phyloP scores from a whole-genome alignment of 441 rosid species.

The Aleurites moluccanus region DNA sequence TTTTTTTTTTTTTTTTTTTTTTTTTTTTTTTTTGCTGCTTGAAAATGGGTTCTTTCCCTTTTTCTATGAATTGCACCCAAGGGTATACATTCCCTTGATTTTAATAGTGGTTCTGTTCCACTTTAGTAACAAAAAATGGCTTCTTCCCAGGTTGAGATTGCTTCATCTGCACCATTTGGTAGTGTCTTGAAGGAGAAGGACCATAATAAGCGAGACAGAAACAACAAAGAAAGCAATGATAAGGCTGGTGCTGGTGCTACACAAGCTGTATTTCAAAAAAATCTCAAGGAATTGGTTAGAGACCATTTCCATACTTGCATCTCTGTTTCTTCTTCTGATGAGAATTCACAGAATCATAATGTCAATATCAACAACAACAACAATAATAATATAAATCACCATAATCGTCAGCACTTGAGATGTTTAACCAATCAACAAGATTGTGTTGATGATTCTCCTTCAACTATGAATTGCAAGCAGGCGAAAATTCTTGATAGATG shows the following conservation, averaged over 20 bases:
- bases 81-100: not conserved
- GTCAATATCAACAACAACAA: not conserved
- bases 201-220: slow-evolving; percentile 45
- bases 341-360: slow-evolving; percentile 21
- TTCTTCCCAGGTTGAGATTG: slow-evolving; percentile 69
- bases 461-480: slow-evolving; percentile 23
- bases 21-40: not conserved
- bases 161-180: slow-evolving; percentile 56
- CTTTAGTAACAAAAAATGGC: slow-evolving; percentile 45
- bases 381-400: not conserved
- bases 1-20: not conserved
- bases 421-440: slow-evolving; percentile 14
- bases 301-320: slow-evolving; percentile 52
- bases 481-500: slow-evolving; percentile 42
- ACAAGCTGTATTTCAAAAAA: slow-evolving; percentile 53
- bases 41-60: not conserved
- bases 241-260: slow-evolving; percentile 23
- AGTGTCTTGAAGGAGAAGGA: slow-evolving; percentile 68
- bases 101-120: not conserved
- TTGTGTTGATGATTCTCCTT: not conserved
- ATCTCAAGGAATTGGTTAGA: slow-evolving; percentile 61
- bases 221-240: slow-evolving; percentile 39
- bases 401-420: slow-evolving; percentile 4
- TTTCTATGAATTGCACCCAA: not conserved
- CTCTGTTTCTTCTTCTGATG: slow-evolving; percentile 22